Base-by-base conservation (phyloP, 2,329 filamentous ascomycete genomes). In the Calonectria pseudoturangicola region DNA sequence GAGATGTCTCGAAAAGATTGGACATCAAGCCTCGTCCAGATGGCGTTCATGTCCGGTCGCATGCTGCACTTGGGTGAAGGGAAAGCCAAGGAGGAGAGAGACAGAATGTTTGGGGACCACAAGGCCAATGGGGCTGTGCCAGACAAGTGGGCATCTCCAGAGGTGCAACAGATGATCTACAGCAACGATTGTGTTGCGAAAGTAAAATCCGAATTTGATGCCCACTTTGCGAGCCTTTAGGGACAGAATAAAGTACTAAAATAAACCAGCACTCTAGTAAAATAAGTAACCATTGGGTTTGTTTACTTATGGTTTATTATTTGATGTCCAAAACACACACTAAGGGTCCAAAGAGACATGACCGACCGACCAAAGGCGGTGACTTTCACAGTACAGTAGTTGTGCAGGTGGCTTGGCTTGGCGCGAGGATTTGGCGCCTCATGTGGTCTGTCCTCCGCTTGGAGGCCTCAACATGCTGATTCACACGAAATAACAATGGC, bases 61-160 rank as follows among this genome's bases (percentile, higher is more conserved):
- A 86, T 86, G 18, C 82, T 92, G 78, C 90, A 92, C 78, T 82
- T 92, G 2, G 88, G 89, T 45, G 89, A 91, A 77, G 90, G 90
- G 60, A 86, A 87, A 75, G 89, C 89, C 33, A 89, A 89, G 78
- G 88, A 91, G 80, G 89, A 91, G 84, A 86, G 90, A 43, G 90
- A 92, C 77, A 86, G 84, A 68, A 85, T 87, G 83, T 90, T 92
- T 80, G 88, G 87, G 50, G 85, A 88, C 66, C 85, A 89, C 73
- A 87, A 85, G 76, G 85, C 78, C 81, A 88, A 87, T 79, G 86
- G 83, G 73, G 87, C 84, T 69, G 89, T 89, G 72, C 91, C 91
- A 2, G 92, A 93, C 83, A 93, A 93, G 84, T 93, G 92, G 92
- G 91, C 91, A 3, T 92, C 92, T 81, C 91, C 91, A 12, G 92